Conservation (phyloP, 768 basidiomycete genomes). For the Tylopilus sp. region DNA sequence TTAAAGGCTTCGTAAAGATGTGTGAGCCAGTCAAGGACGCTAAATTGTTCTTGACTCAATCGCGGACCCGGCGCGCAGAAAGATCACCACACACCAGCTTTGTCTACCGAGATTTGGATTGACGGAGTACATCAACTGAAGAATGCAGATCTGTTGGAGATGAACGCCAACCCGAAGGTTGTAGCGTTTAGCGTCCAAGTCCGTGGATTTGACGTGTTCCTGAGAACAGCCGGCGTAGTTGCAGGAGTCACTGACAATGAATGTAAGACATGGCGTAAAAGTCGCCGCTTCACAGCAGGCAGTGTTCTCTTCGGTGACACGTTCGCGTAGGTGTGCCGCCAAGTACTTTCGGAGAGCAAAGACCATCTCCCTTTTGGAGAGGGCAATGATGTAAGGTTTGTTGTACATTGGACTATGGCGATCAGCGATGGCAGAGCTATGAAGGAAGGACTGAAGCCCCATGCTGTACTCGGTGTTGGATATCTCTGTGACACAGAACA, state of each 20-base stretch:
- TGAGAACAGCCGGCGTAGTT: slow-evolving; percentile 31
- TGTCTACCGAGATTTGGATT: too few species aligned
- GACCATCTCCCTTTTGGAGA: slow-evolving; percentile 22
- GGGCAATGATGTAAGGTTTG: background rate
- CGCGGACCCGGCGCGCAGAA: background rate
- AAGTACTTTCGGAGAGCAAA: slow-evolving; percentile 25
- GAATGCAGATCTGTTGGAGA: slow-evolving; percentile 48
- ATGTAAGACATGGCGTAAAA: slow-evolving; percentile 39
- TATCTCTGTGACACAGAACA: slow-evolving; percentile 21
- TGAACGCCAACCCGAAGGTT: slow-evolving; percentile 42
- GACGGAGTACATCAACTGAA: slow-evolving; percentile 30
- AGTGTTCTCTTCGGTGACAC: slow-evolving; percentile 33
- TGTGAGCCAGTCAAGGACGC: slow-evolving; percentile 31
- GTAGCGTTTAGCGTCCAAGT: slow-evolving; percentile 33
- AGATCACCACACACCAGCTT: too few species aligned
- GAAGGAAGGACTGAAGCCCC: slow-evolving; percentile 8
- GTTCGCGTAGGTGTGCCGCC: slow-evolving; percentile 22
- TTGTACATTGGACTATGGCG: background rate
- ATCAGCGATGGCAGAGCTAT: background rate
- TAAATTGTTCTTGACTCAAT: background rate
- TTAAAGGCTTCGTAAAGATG: slow-evolving; percentile 48
- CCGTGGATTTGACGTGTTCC: slow-evolving; percentile 32
- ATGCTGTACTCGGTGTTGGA: slow-evolving; percentile 11
- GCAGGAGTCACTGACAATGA: slow-evolving; percentile 33
- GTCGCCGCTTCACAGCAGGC: slow-evolving; percentile 26